Conservation (phyloP, 352 stramenopile species). For the Phytophthora tentaculata region DNA sequence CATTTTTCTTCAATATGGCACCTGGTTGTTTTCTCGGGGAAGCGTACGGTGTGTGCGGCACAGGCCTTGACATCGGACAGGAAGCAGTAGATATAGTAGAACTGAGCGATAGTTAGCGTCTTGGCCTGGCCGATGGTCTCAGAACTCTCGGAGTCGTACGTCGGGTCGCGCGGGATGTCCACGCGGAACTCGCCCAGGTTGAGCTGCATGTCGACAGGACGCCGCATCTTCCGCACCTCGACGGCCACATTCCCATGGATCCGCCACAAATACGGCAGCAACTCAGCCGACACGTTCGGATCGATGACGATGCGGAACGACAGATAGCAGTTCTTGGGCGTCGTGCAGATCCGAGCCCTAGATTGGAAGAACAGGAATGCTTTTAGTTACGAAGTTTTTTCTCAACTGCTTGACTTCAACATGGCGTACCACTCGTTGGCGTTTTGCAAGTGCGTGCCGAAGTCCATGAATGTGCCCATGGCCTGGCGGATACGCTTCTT, state of each 20-base stretch:
- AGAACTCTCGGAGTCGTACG: constrained; percentile 26
- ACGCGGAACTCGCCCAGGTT: constrained; percentile 34
- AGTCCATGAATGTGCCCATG: constrained; percentile 78
- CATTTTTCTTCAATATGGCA: constrained; percentile 19
- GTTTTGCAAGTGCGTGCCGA: constrained; percentile 72
- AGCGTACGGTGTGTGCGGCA: constrained; percentile 64
- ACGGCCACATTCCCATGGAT: constrained; percentile 72
- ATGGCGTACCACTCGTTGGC: constrained; percentile 76
- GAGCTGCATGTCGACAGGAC: constrained; percentile 45
- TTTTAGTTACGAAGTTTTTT: constrained; percentile 3
- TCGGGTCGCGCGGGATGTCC: constrained; percentile 24
- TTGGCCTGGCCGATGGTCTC: constrained; percentile 73
- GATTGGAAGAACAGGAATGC: constrained; percentile 10
- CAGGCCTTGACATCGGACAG: constrained; percentile 76
- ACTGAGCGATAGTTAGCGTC: constrained; percentile 69
- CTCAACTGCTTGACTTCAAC: constrained; percentile 17
- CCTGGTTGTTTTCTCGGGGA: constrained; percentile 48
- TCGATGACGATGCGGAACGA: constrained; percentile 81
- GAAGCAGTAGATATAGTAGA: constrained; percentile 88
- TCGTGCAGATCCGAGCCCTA: constrained; percentile 75
- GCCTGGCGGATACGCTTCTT: constrained; percentile 69
- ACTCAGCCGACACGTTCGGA: constrained; percentile 56
- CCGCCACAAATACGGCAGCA: constrained; percentile 79
- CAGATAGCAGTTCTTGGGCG: constrained; percentile 77
- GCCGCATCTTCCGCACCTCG: constrained; percentile 78